phyloP scores from a whole-genome alignment of 2,329 filamentous ascomycete species.

The Pezicula neosporulosa region DNA sequence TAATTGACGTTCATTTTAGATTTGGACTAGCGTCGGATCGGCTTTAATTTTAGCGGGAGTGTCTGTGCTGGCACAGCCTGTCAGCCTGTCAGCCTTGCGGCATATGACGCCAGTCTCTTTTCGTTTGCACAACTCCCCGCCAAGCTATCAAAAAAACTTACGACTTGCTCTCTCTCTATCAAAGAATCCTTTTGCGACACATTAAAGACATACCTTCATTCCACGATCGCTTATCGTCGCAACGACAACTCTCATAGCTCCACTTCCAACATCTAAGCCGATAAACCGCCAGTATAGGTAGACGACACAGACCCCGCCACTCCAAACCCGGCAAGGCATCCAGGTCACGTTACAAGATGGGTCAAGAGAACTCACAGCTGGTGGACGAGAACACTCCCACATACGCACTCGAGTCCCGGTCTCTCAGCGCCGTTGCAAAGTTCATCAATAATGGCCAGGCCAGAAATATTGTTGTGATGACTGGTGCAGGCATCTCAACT shows the following conservation, averaged over 20 bases:
- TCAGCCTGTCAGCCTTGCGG: background rate
- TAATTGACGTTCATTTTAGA: too few relatives aligned
- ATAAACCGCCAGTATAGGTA: conserved; percentile 41
- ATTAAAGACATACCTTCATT: too few relatives aligned
- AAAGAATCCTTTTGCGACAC: background rate
- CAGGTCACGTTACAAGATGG: conserved; percentile 59
- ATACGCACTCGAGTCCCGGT: conserved; percentile 63
- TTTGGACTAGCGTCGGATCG: too few relatives aligned
- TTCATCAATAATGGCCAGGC: conserved; percentile 70
- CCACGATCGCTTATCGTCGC: too few relatives aligned
- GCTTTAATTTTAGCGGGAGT: background rate
- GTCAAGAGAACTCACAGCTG: conserved; percentile 75
- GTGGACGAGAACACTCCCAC: conserved; percentile 61
- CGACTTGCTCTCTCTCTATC: background rate
- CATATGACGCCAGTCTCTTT: background rate
- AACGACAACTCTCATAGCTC: too few relatives aligned
- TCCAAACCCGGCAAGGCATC: conserved; percentile 24
- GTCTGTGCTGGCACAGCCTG: too few relatives aligned
- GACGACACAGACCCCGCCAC: conserved; percentile 40
- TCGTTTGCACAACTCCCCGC: background rate
- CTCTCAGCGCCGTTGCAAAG: conserved; percentile 71
- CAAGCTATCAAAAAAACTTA: background rate
- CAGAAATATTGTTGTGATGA: conserved; percentile 79
- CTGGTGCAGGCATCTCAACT: conserved; percentile 85
- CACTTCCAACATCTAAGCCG: background rate